Conservation (phyloP, 2,329 filamentous ascomycete genomes). For the Calonectria leucothoes region DNA sequence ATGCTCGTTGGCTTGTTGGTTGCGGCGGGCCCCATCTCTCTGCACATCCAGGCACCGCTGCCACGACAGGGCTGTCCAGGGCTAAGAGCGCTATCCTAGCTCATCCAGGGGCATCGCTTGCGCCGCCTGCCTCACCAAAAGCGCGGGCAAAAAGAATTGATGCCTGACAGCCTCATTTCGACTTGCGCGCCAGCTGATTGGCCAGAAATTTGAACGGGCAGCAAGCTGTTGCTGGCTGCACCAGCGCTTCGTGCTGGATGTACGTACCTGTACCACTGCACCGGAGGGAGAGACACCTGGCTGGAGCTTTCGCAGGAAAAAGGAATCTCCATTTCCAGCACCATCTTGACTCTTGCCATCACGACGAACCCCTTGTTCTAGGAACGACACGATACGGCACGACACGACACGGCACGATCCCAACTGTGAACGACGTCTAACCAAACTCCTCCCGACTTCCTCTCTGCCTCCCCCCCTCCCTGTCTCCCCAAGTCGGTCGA, state of each 20-base stretch:
- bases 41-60: not conserved
- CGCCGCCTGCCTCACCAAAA: not conserved
- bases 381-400: not conserved
- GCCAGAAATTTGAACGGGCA: conserved; percentile 38
- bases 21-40: not conserved
- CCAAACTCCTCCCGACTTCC: not conserved
- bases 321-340: conserved; percentile 24
- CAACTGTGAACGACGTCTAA: not conserved
- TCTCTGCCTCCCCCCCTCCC: not conserved
- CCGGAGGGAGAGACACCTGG: conserved; percentile 33
- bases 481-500: not conserved
- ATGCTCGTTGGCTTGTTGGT: conserved; percentile 18
- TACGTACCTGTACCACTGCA: conserved; percentile 21
- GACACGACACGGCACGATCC: not conserved
- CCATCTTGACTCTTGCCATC: conserved; percentile 3
- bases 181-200: conserved; percentile 38
- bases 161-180: conserved; percentile 42
- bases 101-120: conserved; percentile 11
- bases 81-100: not conserved
- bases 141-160: conserved; percentile 32
- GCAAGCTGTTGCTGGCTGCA: conserved; percentile 27
- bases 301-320: conserved; percentile 31
- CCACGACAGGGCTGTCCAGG: not conserved
- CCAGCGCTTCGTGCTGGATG: conserved; percentile 22
- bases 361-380: not conserved